A percentile compares a stretch with the other conserved stretches of the same genome.
These are phyloP conservation scores for Trametes maxima DNA, from an alignment of 768 basidiomycete species.

Conservation along the genomic window DNA sequence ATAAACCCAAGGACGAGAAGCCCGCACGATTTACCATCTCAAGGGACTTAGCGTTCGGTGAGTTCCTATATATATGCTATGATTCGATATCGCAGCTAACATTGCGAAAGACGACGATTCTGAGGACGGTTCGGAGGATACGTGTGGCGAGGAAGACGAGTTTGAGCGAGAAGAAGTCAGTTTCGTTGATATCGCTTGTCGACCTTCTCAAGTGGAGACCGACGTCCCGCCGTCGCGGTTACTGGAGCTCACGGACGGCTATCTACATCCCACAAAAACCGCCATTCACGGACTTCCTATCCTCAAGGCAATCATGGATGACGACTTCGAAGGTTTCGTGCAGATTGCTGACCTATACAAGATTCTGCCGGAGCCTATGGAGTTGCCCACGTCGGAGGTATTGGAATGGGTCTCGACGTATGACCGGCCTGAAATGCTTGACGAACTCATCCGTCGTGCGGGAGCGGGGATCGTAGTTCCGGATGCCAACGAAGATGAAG, in stretches of 20 bases:
- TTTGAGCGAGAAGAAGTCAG: slow-evolving; percentile 45
- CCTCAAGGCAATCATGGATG: slow-evolving; percentile 40
- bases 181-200: slow-evolving; percentile 56
- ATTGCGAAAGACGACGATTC: slow-evolving; percentile 19
- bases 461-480: slow-evolving; percentile 37
- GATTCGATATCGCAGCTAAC: background rate
- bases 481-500: slow-evolving; percentile 33
- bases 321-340: slow-evolving; percentile 55
- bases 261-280: slow-evolving; percentile 2
- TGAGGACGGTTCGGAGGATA: slow-evolving; percentile 35
- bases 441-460: slow-evolving; percentile 58
- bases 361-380: slow-evolving; percentile 33
- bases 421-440: slow-evolving; percentile 54
- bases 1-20: slow-evolving; percentile 40
- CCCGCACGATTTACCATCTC: slow-evolving; percentile 38
- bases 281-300: slow-evolving; percentile 30
- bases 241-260: slow-evolving; percentile 30
- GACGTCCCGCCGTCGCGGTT: slow-evolving; percentile 42
- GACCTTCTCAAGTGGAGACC: slow-evolving; percentile 46
- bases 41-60: slow-evolving; percentile 40
- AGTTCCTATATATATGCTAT: background rate
- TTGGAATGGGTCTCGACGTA: slow-evolving; percentile 37
- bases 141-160: slow-evolving; percentile 44
- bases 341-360: slow-evolving; percentile 50
- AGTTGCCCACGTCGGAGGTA: slow-evolving; percentile 27